A percentile compares a stretch with the other conserved stretches of the same genome.
These are phyloP conservation scores for Tolypocladium ovalisporum DNA, from an alignment of 2,329 filamentous ascomycete species.

Conservation along the genomic window DNA sequence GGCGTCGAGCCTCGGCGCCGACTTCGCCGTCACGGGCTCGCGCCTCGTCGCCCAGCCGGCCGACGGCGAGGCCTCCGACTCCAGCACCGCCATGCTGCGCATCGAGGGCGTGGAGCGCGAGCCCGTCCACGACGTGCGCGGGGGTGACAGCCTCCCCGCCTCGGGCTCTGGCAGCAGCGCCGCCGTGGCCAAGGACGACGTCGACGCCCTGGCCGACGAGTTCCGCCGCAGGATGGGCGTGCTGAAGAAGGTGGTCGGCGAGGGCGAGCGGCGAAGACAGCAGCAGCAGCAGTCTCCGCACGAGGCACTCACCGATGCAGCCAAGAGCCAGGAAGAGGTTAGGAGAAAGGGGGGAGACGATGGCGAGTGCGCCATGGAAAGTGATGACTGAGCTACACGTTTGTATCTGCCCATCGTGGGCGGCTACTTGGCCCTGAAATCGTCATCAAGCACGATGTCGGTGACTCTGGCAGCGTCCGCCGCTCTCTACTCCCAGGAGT, in stretches of 20 bases:
- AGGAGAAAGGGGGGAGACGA: neutral
- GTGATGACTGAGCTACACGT: neutral
- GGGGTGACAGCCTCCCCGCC: constrained; percentile 14
- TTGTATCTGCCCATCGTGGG: neutral
- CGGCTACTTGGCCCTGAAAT: neutral
- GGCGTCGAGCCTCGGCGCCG: constrained; percentile 60
- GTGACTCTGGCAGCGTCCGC: neutral
- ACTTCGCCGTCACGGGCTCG: constrained; percentile 53
- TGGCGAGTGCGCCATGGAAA: neutral
- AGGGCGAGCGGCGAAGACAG: constrained; percentile 31
- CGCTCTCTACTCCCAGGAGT: neutral
- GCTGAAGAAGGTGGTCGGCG: constrained; percentile 41
- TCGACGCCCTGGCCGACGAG: constrained; percentile 39
- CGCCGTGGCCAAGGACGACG: constrained; percentile 31
- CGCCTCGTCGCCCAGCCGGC: constrained; percentile 32
- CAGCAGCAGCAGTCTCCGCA: neutral
- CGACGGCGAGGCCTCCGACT: constrained; percentile 17
- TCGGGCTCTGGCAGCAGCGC: constrained; percentile 17
- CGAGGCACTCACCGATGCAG: neutral
- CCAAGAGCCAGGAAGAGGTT: neutral
- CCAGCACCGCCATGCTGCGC: constrained; percentile 18
- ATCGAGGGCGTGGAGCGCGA: constrained; percentile 28
- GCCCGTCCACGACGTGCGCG: constrained; percentile 13
- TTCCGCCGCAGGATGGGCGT: constrained; percentile 48
- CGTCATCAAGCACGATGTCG: neutral